Evolutionary conservation across 164 flowering plant species (phyloP).

Genomic region (Tetracentron sinense): DNA sequence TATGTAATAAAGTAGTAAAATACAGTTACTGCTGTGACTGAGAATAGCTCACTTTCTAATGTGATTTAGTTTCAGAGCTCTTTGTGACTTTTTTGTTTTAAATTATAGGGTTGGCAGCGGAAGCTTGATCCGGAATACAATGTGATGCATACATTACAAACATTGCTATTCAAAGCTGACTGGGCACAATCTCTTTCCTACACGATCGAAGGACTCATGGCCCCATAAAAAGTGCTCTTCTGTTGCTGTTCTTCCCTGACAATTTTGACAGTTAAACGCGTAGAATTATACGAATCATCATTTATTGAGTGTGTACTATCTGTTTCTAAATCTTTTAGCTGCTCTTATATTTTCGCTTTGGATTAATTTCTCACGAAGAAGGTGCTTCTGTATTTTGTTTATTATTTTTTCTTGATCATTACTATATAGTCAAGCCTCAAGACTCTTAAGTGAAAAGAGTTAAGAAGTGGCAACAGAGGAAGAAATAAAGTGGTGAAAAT

Average conservation of each 20-base stretch:
- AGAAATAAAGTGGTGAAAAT: neutral
- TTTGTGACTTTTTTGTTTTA: constrained; percentile 1
- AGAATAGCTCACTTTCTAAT: neutral
- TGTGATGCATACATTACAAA: constrained; percentile 47
- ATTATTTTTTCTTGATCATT: neutral
- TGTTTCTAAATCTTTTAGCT: constrained; percentile 1
- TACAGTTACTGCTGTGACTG: neutral
- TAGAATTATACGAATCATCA: neutral
- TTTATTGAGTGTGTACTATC: neutral
- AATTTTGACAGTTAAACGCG: constrained; percentile 17
- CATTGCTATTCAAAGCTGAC: constrained; percentile 52
- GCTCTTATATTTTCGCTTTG: neutral
- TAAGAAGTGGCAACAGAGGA: neutral
- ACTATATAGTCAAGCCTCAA: neutral
- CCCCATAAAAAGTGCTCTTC: constrained; percentile 30
- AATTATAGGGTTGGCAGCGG: constrained; percentile 76
- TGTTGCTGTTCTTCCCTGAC: constrained; percentile 7
- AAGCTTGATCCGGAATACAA: constrained; percentile 66
- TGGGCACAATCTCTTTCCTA: constrained; percentile 58
- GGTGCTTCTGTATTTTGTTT: neutral
- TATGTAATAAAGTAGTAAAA: no score
- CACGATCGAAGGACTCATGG: constrained; percentile 65
- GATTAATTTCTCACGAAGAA: neutral
- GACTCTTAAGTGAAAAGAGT: neutral
- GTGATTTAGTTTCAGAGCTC: neutral